Conservation (phyloP, 441 rosid genomes). For the Corymbia calophylla region DNA sequence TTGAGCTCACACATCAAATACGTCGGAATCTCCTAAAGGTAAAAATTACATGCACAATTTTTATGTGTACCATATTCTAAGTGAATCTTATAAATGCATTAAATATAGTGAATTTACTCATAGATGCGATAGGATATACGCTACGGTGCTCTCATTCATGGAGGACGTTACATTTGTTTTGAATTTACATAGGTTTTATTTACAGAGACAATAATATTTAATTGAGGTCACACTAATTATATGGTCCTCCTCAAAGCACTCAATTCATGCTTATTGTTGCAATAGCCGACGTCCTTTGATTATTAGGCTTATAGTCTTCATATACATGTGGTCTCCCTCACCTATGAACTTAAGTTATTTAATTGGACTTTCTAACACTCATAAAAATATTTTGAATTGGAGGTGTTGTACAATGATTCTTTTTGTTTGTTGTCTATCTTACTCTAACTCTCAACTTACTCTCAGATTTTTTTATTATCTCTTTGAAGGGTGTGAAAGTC, state of each 20-base stretch:
- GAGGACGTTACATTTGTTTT: not conserved
- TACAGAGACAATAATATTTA: not conserved
- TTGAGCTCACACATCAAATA: not conserved
- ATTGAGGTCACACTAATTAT: not conserved
- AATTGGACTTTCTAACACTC: not conserved
- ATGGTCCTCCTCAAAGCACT: accelerated
- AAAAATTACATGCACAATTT: not conserved
- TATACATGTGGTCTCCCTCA: not conserved
- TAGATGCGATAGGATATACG: not conserved
- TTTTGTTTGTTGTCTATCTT: too few species aligned
- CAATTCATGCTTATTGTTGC: accelerated
- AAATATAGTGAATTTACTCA: not conserved
- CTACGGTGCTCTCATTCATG: not conserved
- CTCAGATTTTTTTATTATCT: too few species aligned
- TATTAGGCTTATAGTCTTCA: accelerated
- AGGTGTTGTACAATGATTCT: not conserved
- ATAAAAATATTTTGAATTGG: not conserved
- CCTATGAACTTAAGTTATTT: accelerated
- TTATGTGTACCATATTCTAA: not conserved
- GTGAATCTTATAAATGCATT: not conserved
- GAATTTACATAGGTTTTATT: not conserved
- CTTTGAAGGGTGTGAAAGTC: too few species aligned
- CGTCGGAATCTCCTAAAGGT: not conserved
- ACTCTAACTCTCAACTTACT: too few species aligned
- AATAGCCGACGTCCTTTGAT: not conserved